Evolutionary conservation across 257 asterid genomes (phyloP).

Genomic region (Parsonsia alboflavescens): DNA sequence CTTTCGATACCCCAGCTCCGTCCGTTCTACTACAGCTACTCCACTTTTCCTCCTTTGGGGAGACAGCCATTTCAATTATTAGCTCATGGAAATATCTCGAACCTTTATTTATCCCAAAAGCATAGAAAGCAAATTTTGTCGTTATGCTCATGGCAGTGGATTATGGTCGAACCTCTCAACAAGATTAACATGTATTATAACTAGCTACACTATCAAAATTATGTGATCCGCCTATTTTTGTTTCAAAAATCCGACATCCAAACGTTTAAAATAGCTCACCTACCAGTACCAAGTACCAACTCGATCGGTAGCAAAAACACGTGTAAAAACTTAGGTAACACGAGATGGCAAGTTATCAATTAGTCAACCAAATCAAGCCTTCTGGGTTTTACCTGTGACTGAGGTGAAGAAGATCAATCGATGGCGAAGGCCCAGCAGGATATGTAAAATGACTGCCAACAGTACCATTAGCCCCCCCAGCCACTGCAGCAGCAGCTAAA

Average conservation of each 20-base stretch:
- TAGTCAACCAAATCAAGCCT: no score
- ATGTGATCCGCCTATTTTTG: not conserved
- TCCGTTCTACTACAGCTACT: conserved; percentile 22
- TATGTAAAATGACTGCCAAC: conserved; percentile 36
- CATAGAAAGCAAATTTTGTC: not conserved
- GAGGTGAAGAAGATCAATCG: conserved; percentile 58
- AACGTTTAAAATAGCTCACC: not conserved
- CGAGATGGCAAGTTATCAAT: not conserved
- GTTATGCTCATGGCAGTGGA: not conserved
- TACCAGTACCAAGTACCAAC: not conserved
- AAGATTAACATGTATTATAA: not conserved
- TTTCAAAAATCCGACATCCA: not conserved
- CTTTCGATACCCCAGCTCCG: conserved; percentile 10
- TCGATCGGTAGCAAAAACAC: not conserved
- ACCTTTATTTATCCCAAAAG: not conserved
- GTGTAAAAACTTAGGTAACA: not conserved
- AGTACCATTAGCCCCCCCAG: not conserved
- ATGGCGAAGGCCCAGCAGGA: conserved; percentile 51
- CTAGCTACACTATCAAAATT: not conserved
- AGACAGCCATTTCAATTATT: conserved; percentile 34
- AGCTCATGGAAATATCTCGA: conserved; percentile 15
- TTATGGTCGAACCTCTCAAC: no score
- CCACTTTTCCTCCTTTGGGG: conserved; percentile 61
- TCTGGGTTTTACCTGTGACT: conserved; percentile 47
- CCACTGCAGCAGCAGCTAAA: conserved; percentile 1